phyloP scores from a whole-genome alignment of 257 asterid species.

The Scutellaria minor region DNA sequence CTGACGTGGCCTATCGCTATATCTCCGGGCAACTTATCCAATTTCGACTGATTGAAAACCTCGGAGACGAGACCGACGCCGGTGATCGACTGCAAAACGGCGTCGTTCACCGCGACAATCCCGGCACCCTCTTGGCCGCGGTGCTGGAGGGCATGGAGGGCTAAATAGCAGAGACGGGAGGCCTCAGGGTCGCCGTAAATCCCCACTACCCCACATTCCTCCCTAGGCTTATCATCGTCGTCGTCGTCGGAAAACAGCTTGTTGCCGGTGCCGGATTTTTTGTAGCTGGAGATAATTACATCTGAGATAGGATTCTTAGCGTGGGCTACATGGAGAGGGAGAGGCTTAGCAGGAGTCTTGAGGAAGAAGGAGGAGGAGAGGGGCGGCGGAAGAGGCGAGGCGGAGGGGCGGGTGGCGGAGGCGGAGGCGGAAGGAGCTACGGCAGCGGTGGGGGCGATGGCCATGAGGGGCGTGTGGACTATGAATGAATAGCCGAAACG shows the following conservation, averaged over 20 bases:
- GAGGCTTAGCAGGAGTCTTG: constrained; percentile 42
- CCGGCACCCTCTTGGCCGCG: constrained; percentile 99
- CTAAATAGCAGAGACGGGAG: constrained; percentile 76
- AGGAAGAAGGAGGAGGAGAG: constrained; percentile 41
- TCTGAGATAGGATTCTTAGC: constrained; percentile 63
- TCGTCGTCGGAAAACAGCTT: constrained; percentile 29
- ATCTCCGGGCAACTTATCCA: constrained; percentile 74
- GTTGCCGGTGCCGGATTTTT: not conserved
- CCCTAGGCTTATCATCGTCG: constrained; percentile 66
- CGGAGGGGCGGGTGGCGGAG: constrained; percentile 13
- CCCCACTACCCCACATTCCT: constrained; percentile 95
- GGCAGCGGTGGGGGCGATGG: constrained; percentile 43
- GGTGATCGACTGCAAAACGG: constrained; percentile 71
- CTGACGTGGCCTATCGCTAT: constrained; percentile 94
- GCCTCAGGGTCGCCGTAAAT: constrained; percentile 94
- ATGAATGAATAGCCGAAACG: constrained; percentile 49
- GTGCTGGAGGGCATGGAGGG: constrained; percentile 94
- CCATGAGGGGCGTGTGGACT: constrained; percentile 40
- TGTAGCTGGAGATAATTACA: constrained; percentile 32
- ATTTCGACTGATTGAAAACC: constrained; percentile 75
- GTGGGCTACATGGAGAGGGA: constrained; percentile 44
- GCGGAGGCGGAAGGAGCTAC: not conserved
- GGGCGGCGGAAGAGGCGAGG: constrained; percentile 43
- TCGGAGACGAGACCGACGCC: constrained; percentile 92
- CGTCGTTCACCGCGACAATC: constrained; percentile 71